Evolutionary conservation across 257 asterid genomes (phyloP).

Genomic region (Eucommia ulmoides): DNA sequence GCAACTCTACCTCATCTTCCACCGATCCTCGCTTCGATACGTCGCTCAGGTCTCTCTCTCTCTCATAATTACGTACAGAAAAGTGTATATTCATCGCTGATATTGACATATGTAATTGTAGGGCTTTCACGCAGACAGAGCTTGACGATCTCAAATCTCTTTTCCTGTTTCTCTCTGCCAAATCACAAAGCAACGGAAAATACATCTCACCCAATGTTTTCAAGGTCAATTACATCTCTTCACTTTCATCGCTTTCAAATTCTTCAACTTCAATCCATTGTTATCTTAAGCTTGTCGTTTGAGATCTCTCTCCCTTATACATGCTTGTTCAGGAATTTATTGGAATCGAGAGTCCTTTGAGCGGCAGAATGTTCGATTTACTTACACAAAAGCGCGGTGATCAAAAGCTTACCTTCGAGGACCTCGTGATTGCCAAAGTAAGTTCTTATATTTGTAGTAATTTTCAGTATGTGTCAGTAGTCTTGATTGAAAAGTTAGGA

Average conservation of each 20-base stretch:
- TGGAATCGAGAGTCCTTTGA: conserved; percentile 68
- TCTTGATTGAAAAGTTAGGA: no score
- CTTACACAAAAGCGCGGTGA: conserved; percentile 68
- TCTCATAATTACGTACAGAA: neutral
- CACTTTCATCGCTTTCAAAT: neutral
- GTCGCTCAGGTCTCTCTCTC: conserved; percentile 42
- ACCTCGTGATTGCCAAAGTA: conserved; percentile 88
- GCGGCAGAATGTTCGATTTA: conserved; percentile 67
- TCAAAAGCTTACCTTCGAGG: conserved; percentile 61
- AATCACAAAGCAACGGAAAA: conserved; percentile 44
- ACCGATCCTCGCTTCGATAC: conserved; percentile 39
- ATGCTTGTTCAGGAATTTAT: conserved; percentile 33
- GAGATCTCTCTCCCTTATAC: neutral
- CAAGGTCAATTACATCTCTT: conserved; percentile 35
- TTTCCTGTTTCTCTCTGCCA: conserved; percentile 52
- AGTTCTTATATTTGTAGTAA: conserved; percentile 4
- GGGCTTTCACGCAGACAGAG: conserved; percentile 57
- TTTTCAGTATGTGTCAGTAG: no score
- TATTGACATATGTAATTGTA: conserved; percentile 12
- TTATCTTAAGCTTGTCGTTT: no score
- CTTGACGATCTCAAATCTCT: conserved; percentile 60
- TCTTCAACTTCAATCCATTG: no score
- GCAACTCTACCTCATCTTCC: conserved; percentile 54
- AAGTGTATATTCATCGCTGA: neutral
- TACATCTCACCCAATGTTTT: conserved; percentile 44